These are phyloP conservation scores for Entophlyctis luteolus DNA, from an alignment of 192 early-diverging fungal genomes.

Conservation along the genomic window DNA sequence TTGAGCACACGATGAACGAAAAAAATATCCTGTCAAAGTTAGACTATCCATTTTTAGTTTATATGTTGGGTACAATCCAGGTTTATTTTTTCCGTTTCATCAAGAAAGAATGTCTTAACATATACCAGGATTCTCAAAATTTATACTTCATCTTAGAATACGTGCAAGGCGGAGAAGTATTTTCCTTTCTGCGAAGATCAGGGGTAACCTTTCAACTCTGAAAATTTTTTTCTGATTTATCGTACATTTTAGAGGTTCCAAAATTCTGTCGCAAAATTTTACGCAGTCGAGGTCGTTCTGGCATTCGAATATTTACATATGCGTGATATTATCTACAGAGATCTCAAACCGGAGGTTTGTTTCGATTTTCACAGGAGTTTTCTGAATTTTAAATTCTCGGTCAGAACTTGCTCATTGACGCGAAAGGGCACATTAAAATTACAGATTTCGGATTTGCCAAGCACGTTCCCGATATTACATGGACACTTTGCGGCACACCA, in stretches of 20 bases:
- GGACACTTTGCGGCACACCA: constrained; percentile 84
- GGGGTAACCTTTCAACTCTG: constrained; percentile 53
- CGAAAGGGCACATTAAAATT: constrained; percentile 77
- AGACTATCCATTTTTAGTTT: constrained; percentile 85
- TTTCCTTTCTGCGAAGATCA: constrained; percentile 81
- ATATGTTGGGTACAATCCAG: constrained; percentile 83
- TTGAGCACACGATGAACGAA: constrained; percentile 98
- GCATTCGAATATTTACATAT: constrained; percentile 86
- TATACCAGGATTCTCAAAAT: constrained; percentile 76
- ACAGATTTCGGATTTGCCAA: constrained; percentile 85
- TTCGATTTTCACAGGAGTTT: neutral
- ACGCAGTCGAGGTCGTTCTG: constrained; percentile 81
- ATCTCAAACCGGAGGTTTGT: constrained; percentile 77
- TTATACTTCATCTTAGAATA: constrained; percentile 96
- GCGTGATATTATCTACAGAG: constrained; percentile 86
- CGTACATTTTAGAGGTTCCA: constrained; percentile 69
- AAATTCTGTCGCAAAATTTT: constrained; percentile 82
- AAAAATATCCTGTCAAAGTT: constrained; percentile 85
- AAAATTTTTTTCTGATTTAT: neutral
- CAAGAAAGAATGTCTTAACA: neutral
- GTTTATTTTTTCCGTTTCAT: neutral
- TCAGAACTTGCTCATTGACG: constrained; percentile 69
- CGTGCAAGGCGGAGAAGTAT: constrained; percentile 93
- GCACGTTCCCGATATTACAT: constrained; percentile 74
- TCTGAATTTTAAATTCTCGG: neutral